A percentile compares a stretch with the other conserved stretches of the same genome.
These are phyloP conservation scores for Allantophomopsis lycopodina DNA, from an alignment of 2,329 filamentous ascomycete species.

Conservation along the genomic window DNA sequence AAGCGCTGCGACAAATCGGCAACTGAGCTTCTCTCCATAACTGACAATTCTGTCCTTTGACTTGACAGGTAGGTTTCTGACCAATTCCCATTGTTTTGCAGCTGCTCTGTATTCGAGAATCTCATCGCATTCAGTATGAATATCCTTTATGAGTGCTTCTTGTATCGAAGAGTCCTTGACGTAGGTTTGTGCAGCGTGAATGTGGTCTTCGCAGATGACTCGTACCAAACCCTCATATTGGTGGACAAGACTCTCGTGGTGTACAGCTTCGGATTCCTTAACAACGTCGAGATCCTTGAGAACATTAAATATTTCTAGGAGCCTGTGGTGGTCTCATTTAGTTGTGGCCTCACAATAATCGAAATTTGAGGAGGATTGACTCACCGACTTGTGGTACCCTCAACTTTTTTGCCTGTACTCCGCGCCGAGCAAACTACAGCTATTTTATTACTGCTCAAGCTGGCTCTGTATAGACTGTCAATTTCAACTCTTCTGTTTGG, in stretches of 20 bases:
- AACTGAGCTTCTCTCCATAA: constrained; percentile 92
- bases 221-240: constrained; percentile 64
- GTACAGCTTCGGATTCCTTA: constrained; percentile 35
- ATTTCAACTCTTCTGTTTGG: not conserved
- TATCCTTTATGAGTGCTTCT: constrained; percentile 45
- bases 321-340: constrained; percentile 6
- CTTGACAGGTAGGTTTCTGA: constrained; percentile 55
- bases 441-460: constrained; percentile 56
- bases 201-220: constrained; percentile 72
- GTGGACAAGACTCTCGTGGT: constrained; percentile 35
- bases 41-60: constrained; percentile 83
- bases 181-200: constrained; percentile 53
- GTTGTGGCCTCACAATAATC: too few relatives aligned
- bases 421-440: constrained; percentile 92
- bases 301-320: constrained; percentile 46
- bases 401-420: constrained; percentile 85
- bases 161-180: constrained; percentile 43
- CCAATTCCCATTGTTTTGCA: constrained; percentile 48
- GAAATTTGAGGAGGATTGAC: constrained; percentile 20
- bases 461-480: constrained; percentile 29
- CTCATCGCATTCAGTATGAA: constrained; percentile 68
- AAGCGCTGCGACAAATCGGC: constrained; percentile 76
- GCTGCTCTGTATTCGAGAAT: constrained; percentile 61
- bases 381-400: constrained; percentile 90
- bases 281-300: constrained; percentile 38